Evolutionary conservation across 257 asterid genomes (phyloP).

Genomic region (Linaria vulgaris): DNA sequence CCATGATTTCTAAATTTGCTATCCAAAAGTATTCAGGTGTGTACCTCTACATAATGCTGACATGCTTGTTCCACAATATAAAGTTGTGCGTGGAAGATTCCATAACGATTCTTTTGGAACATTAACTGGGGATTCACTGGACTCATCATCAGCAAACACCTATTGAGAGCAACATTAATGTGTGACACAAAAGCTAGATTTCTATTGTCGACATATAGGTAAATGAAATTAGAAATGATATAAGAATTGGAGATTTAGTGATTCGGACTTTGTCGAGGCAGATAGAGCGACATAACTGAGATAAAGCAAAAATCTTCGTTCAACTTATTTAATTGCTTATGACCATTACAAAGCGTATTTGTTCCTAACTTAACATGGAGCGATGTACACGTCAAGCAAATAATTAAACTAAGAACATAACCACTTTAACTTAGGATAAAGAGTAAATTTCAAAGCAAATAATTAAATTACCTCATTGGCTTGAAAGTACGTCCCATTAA

Average conservation of each 20-base stretch:
- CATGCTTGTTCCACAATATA: constrained; percentile 32
- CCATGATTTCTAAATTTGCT: neutral
- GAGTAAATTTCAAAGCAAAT: neutral
- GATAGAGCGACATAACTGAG: no score
- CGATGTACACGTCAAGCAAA: no score
- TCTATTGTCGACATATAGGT: neutral
- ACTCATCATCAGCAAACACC: constrained; percentile 47
- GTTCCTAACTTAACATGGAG: no score
- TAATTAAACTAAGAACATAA: no score
- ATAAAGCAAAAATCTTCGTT: no score
- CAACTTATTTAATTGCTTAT: no score
- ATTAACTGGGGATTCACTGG: constrained; percentile 29
- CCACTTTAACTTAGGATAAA: no score
- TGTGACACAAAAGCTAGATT: neutral
- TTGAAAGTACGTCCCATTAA: constrained; percentile 38
- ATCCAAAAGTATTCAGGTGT: neutral
- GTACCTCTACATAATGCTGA: constrained; percentile 39
- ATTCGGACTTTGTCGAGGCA: no score
- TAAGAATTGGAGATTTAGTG: no score
- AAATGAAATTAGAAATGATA: no score
- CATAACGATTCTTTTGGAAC: constrained; percentile 24
- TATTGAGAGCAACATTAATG: neutral
- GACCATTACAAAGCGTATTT: no score
- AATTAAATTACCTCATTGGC: constrained; percentile 33
- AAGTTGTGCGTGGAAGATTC: constrained; percentile 26